Evolutionary conservation across 768 basidiomycete genomes (phyloP).

Genomic region (Epithele typhae): DNA sequence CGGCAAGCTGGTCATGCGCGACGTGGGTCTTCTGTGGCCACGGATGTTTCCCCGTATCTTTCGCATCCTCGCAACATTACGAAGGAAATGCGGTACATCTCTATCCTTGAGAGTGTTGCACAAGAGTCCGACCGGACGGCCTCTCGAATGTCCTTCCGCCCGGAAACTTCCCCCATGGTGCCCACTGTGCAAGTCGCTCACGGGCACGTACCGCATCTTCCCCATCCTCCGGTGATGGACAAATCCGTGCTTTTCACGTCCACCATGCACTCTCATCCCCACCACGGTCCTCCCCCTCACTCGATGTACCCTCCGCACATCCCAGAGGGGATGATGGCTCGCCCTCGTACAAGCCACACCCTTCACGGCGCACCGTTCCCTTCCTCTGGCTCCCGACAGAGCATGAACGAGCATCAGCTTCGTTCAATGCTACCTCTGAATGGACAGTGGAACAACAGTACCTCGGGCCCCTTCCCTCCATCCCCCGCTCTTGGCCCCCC

Average conservation of each 20-base stretch:
- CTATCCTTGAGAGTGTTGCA: slow-evolving; percentile 66
- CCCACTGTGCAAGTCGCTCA: background rate
- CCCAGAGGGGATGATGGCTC: slow-evolving; percentile 28
- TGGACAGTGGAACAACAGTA: slow-evolving; percentile 1
- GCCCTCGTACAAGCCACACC: slow-evolving; percentile 34
- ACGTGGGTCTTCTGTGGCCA: slow-evolving; percentile 41
- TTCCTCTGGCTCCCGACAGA: slow-evolving; percentile 30
- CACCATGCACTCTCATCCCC: background rate
- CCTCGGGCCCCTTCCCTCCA: background rate
- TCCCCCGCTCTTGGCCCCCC: background rate
- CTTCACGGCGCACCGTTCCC: slow-evolving; percentile 22
- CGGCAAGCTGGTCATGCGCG: slow-evolving; percentile 21
- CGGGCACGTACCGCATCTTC: slow-evolving; percentile 4
- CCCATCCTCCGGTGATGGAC: slow-evolving; percentile 18
- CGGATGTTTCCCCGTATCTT: slow-evolving; percentile 70
- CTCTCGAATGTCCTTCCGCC: slow-evolving; percentile 16
- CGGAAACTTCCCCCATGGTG: slow-evolving; percentile 1
- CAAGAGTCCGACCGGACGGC: slow-evolving; percentile 65
- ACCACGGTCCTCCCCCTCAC: background rate
- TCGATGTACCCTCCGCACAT: slow-evolving; percentile 13
- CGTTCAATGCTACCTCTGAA: slow-evolving; percentile 33
- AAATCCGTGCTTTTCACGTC: slow-evolving; percentile 23
- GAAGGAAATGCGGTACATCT: slow-evolving; percentile 64
- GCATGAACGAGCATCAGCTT: slow-evolving; percentile 50
- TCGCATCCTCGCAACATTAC: slow-evolving; percentile 49